phyloP scores from a whole-genome alignment of 169 alveolate genomes.

The Nephromyces sp. region DNA sequence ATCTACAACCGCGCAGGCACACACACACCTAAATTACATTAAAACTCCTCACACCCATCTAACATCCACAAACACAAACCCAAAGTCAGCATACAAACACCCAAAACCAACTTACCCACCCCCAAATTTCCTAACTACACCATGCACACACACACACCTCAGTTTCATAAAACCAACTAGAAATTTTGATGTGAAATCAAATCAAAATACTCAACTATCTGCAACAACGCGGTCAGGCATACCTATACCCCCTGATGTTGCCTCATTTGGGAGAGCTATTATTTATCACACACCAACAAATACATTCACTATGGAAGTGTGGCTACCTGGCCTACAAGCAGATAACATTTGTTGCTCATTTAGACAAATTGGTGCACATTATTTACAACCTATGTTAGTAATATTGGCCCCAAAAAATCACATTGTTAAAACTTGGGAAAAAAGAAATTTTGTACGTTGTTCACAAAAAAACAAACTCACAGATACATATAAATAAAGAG shows the following conservation, averaged over 20 bases:
- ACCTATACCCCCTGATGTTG: neutral
- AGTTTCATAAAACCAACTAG: no score
- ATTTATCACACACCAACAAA: neutral
- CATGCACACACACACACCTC: no score
- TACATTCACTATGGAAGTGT: neutral
- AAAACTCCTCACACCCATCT: no score
- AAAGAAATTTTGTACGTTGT: neutral
- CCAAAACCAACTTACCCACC: no score
- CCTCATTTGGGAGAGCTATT: neutral
- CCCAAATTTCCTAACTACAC: no score
- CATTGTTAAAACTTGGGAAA: neutral
- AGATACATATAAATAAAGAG: no score
- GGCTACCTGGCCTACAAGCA: neutral
- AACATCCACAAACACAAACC: no score
- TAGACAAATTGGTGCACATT: neutral
- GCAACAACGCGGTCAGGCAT: neutral
- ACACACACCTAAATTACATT: no score
- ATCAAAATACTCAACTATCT: neutral
- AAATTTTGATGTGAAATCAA: no score
- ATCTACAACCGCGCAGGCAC: no score
- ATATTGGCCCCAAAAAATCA: neutral
- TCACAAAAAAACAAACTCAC: no score
- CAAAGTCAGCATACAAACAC: no score
- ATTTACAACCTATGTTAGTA: neutral
- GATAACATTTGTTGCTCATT: neutral